These are phyloP conservation scores for Globisporangium megalacanthum DNA, from an alignment of 352 stramenopile species.

Conservation along the genomic window DNA sequence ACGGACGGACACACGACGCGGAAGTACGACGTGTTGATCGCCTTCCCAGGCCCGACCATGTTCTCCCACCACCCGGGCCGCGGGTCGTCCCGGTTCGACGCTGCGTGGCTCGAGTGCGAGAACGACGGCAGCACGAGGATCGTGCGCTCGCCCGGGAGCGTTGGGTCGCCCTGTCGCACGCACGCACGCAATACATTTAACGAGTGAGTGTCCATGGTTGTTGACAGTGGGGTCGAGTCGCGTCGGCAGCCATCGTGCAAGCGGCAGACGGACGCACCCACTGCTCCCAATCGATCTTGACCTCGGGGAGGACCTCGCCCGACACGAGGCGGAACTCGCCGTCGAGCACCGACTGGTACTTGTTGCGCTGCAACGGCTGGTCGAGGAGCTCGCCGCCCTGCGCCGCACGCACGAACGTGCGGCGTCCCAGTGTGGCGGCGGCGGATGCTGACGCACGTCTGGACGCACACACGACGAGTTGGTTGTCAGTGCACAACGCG, in stretches of 20 bases:
- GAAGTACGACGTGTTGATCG: slow-evolving; percentile 87
- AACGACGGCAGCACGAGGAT: slow-evolving; percentile 83
- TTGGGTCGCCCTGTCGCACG: slow-evolving; percentile 45
- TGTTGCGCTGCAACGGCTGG: slow-evolving; percentile 51
- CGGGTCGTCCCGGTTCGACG: slow-evolving; percentile 74
- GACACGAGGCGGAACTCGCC: slow-evolving; percentile 52
- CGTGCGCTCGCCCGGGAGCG: slow-evolving; percentile 59
- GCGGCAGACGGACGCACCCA: slow-evolving; percentile 32
- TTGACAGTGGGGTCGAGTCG: too few relatives aligned
- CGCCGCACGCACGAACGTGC: slow-evolving; percentile 35
- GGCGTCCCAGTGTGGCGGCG: slow-evolving; percentile 4
- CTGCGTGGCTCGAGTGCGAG: slow-evolving; percentile 81
- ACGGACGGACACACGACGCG: slow-evolving; percentile 82
- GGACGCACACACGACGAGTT: neutral
- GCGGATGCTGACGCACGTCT: neutral
- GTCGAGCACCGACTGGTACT: slow-evolving; percentile 62
- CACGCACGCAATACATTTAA: neutral
- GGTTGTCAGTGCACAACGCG: neutral
- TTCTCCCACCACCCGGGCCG: slow-evolving; percentile 86
- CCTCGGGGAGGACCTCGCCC: slow-evolving; percentile 50
- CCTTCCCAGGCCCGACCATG: slow-evolving; percentile 81
- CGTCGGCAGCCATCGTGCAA: too few relatives aligned
- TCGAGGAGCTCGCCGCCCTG: slow-evolving; percentile 16
- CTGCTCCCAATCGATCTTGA: slow-evolving; percentile 73
- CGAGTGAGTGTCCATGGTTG: too few relatives aligned